Evolutionary conservation across 805 yeast species (phyloP), one percentile per base, ranked within the genome.

Genomic region (Metschnikowia lochheadii): DNA sequence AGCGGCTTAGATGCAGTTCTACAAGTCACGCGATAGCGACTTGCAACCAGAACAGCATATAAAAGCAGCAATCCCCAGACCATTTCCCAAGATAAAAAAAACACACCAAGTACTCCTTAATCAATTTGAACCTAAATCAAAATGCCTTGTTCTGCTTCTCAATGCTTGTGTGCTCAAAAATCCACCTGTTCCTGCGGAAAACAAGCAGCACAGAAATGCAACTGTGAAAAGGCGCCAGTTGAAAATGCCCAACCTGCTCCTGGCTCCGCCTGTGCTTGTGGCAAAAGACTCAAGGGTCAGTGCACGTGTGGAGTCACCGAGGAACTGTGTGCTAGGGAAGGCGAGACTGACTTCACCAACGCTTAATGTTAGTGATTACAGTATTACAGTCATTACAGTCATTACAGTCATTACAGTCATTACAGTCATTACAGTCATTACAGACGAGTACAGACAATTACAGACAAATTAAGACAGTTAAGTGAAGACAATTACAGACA

Each of bases 101-200:
- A 26, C 3, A 18, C 20, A 18, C 2, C 20, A 18, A 18, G 3
- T 2, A 18, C 20, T 18, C 29, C 29, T 3, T 4, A 3, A 26
- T 1, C 29, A 23, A 23, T 23, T 8, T 23, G 11, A 26, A 26
- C 29, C 15, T 1, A 6, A 8, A 15, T 10, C 4, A 49, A 10
- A 50, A 57, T 57, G 61, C 50, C 57, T 34, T 57, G 61, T 44
- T 64, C 77, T 51, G 69, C 77, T 60, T 58, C 73, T 55, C 66
- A 68, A 54, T 81, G 85, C 65, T 75, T 78, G 60, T 81, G 85
- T 62, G 84, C 86, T 57, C 64, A 76, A 54, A 79, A 78, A 56
- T 83, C 85, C 56, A 79, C 80, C 56, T 81, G 86, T 69, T 81
- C 86, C 21, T 81, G 86, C 66, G 84, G 83, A 17, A 73, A 77